A percentile compares a stretch with the other conserved stretches of the same genome.
phyloP scores from a whole-genome alignment of 768 basidiomycete genomes.

The Russula sp. region DNA sequence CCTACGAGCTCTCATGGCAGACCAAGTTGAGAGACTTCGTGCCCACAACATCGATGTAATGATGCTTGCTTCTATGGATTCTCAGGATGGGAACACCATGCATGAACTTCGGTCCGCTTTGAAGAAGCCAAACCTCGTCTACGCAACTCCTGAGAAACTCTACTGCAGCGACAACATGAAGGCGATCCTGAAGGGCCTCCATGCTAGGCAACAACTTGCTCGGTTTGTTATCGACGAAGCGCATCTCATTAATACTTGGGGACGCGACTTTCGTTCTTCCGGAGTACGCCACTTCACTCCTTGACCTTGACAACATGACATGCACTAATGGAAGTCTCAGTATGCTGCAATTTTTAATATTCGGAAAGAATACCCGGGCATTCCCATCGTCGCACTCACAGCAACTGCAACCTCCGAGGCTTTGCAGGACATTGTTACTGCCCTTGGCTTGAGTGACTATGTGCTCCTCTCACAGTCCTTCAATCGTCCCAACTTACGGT shows the following conservation, averaged over 20 bases:
- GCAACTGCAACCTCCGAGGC: constrained; percentile 84
- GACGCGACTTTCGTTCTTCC: constrained; percentile 76
- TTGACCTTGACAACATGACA: neutral
- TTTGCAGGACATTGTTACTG: constrained; percentile 68
- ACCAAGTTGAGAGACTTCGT: constrained; percentile 70
- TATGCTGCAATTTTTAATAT: constrained; percentile 34
- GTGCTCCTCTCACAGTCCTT: constrained; percentile 73
- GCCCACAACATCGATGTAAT: constrained; percentile 62
- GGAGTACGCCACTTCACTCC: constrained; percentile 10
- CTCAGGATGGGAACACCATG: constrained; percentile 29
- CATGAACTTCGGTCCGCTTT: constrained; percentile 38
- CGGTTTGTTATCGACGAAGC: constrained; percentile 96
- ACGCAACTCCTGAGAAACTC: constrained; percentile 89
- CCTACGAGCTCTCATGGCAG: constrained; percentile 78
- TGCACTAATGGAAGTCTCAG: constrained; percentile 27
- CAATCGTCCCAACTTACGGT: constrained; percentile 88
- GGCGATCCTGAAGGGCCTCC: constrained; percentile 48
- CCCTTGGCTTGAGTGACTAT: constrained; percentile 54
- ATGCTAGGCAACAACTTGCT: constrained; percentile 53
- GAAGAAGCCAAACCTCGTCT: constrained; percentile 61
- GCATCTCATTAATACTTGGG: constrained; percentile 93
- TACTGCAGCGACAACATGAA: constrained; percentile 51
- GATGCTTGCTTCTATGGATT: constrained; percentile 31
- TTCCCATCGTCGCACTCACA: constrained; percentile 94
- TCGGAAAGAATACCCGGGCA: constrained; percentile 62